Evolutionary conservation across 1,284 basidiomycete species (phyloP).

Genomic region (Phlebopus sp.): DNA sequence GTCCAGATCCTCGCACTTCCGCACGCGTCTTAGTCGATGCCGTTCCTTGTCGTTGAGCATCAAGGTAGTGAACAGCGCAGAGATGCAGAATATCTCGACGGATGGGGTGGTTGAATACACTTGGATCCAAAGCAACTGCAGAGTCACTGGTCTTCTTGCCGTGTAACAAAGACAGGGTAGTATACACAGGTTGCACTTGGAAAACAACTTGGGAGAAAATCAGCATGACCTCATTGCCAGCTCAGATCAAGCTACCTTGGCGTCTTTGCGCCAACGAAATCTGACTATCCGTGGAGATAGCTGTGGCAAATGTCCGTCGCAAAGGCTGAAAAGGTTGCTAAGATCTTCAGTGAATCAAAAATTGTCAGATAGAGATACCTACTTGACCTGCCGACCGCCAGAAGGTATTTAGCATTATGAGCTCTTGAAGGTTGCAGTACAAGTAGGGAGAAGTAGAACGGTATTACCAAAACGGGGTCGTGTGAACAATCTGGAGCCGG

Average conservation of each 20-base stretch:
- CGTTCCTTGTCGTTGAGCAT: constrained; percentile 86
- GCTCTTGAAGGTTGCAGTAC: background rate
- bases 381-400: constrained; percentile 15
- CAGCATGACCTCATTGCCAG: constrained; percentile 6
- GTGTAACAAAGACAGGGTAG: constrained; percentile 58
- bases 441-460: background rate
- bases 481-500: constrained; percentile 21
- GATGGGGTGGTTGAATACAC: constrained; percentile 84
- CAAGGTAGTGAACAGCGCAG: constrained; percentile 88
- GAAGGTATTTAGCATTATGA: constrained; percentile 20
- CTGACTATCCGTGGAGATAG: constrained; percentile 6
- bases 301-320: constrained; percentile 14
- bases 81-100: constrained; percentile 92
- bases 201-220: constrained; percentile 37
- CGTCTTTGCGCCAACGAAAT: background rate
- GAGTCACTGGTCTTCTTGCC: constrained; percentile 44
- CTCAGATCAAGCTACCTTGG: constrained; percentile 14
- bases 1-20: constrained; percentile 86
- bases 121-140: constrained; percentile 74
- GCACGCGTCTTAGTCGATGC: constrained; percentile 89
- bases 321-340: background rate
- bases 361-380: background rate
- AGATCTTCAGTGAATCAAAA: background rate
- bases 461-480: constrained; percentile 26
- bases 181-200: constrained; percentile 49